phyloP scores from a whole-genome alignment of 2,329 filamentous ascomycete genomes.

The Neopestalotiopsis clavispora region DNA sequence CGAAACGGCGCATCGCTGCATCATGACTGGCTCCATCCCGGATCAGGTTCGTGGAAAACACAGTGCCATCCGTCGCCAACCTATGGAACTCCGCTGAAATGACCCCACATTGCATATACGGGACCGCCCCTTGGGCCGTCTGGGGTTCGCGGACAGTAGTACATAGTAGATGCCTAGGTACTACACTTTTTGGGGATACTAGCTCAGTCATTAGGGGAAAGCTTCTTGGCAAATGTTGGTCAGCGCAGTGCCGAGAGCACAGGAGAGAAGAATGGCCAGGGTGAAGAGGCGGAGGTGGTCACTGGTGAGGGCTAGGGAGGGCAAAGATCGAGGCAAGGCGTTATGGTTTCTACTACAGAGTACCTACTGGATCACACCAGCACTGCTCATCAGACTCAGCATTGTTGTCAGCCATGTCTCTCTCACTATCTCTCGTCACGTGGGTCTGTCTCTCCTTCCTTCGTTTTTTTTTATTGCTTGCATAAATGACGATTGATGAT shows the following conservation, averaged over 20 bases:
- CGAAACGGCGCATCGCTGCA: background rate
- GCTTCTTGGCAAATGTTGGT: background rate
- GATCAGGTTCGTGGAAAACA: background rate
- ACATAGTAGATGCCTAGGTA: background rate
- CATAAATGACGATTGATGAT: background rate
- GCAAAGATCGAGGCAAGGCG: background rate
- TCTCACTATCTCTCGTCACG: too few relatives aligned
- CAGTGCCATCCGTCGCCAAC: background rate
- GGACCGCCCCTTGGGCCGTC: slow-evolving; percentile 4
- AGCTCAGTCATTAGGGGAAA: background rate
- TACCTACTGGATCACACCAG: too few relatives aligned
- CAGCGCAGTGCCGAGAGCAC: background rate
- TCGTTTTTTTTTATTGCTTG: background rate
- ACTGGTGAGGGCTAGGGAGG: too few relatives aligned
- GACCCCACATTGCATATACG: slow-evolving; percentile 11
- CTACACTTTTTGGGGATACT: background rate
- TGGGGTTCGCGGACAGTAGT: background rate
- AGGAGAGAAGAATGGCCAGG: background rate
- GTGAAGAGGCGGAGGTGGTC: too few relatives aligned
- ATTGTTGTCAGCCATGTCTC: too few relatives aligned
- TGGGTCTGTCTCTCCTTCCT: too few relatives aligned
- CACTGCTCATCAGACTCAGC: too few relatives aligned
- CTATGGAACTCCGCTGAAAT: background rate
- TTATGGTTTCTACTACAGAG: background rate
- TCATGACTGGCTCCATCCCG: background rate